These are phyloP conservation scores for Lentinula boryana DNA, from an alignment of 768 basidiomycete genomes.

Conservation along the genomic window DNA sequence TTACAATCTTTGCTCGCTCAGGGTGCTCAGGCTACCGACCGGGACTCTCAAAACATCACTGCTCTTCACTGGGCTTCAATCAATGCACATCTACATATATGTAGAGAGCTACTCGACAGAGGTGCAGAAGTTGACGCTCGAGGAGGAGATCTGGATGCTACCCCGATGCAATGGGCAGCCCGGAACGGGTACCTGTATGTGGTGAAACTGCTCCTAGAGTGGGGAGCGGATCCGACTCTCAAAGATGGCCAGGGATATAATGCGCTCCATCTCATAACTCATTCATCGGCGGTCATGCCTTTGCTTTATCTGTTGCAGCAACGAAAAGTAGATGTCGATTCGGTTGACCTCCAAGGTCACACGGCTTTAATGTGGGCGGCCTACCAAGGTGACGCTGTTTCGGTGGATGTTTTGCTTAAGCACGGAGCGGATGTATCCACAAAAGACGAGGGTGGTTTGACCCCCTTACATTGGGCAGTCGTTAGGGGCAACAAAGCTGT, in stretches of 20 bases:
- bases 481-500: conserved; percentile 89
- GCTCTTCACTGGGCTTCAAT: conserved; percentile 98
- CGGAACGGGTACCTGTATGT: conserved; percentile 95
- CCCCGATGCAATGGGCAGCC: conserved; percentile 97
- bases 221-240: conserved; percentile 91
- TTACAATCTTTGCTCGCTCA: conserved; percentile 66
- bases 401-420: conserved; percentile 83
- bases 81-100: conserved; percentile 88
- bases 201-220: conserved; percentile 83
- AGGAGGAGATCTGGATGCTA: conserved; percentile 91
- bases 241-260: conserved; percentile 95
- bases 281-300: conserved; percentile 93
- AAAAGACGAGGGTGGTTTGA: conserved; percentile 76
- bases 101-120: conserved; percentile 81
- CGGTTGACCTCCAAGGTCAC: conserved; percentile 86
- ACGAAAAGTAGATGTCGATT: conserved; percentile 80
- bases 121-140: conserved; percentile 93
- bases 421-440: conserved; percentile 79
- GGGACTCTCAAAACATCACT: conserved; percentile 89
- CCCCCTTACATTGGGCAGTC: conserved; percentile 96
- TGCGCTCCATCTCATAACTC: conserved; percentile 89
- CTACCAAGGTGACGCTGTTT: conserved; percentile 96
- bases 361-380: conserved; percentile 98
- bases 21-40: conserved; percentile 68
- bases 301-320: conserved; percentile 89